Base-by-base conservation (phyloP, 2,329 filamentous ascomycete species). In the Nigrograna mackinnonii region DNA sequence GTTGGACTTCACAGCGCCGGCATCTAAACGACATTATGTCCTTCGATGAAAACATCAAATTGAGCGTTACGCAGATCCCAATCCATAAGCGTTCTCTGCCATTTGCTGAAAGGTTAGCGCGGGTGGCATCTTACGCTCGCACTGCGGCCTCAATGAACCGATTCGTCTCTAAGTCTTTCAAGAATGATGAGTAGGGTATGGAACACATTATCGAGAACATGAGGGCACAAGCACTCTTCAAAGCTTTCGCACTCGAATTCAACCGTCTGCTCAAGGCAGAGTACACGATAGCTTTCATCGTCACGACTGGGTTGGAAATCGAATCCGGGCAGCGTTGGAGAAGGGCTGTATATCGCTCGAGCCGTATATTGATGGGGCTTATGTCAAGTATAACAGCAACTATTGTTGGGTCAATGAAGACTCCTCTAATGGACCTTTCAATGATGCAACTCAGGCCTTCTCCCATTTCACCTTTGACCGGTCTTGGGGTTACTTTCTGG, bases 391-490 rank as follows among this genome's bases (percentile, higher is more conserved):
- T 50, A 73, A 71, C 51, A 62, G 51, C 39, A 71, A 71, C 42
- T 46, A 43, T 18, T 50, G 53, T 28, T 67, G 50, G 5, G 62
- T 70, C 17, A 61, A 62, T n/a, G 47, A 66, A 2, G 54, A 62
- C 5, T 16, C 30, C 11, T 34, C 37, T 3, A 22, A 49, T 1
- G 47, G 57, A 20, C 44, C 42, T 5, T 55, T 57, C 46, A 66
- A 62, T 39, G 40, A 55, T 14, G 55, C 59, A 2, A 68, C 69
- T 0, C 70, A 73, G 31, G 70, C 68, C 0, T 73, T 73, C 41
- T 71, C 67, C 0, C 70, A 73, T 40, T 73, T 72, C 30, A 71
- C 70, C 2, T 73, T 69, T 32, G 70, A 73, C 54, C 61, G 70
- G 1, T 72, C 70, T 0, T 47, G 47, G 36, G 70, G 69, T n/a